Evolutionary conservation across 352 stramenopile genomes (phyloP).

Genomic region (Thalassiosira hispida): DNA sequence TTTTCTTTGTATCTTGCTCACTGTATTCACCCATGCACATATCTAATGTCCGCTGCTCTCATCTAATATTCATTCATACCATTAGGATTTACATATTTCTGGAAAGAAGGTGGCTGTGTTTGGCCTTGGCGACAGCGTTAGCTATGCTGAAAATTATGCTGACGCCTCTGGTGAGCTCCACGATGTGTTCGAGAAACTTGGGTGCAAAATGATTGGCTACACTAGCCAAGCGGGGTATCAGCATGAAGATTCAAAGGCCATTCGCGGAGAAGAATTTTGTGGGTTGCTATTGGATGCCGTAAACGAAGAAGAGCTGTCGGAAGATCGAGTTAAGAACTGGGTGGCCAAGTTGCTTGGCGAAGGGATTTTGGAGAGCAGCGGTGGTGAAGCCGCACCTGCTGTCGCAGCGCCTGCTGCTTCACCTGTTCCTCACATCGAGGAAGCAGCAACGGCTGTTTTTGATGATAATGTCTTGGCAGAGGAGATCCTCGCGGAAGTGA

Average conservation of each 20-base stretch:
- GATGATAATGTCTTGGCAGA: constrained; percentile 32
- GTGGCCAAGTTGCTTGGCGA: constrained; percentile 69
- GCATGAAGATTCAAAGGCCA: constrained; percentile 78
- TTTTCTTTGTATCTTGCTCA: no score
- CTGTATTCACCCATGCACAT: no score
- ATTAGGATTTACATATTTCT: constrained; percentile 59
- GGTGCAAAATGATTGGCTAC: constrained; percentile 80
- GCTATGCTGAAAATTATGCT: constrained; percentile 83
- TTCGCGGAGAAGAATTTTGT: constrained; percentile 81
- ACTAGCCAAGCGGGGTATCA: constrained; percentile 79
- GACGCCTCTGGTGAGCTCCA: constrained; percentile 84
- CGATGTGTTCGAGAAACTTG: constrained; percentile 82
- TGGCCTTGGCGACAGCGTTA: constrained; percentile 78
- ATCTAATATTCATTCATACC: neutral
- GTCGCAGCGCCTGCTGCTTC: constrained; percentile 8
- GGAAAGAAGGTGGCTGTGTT: constrained; percentile 86
- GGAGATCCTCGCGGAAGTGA: constrained; percentile 39
- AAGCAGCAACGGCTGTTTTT: constrained; percentile 25
- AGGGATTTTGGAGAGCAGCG: constrained; percentile 67
- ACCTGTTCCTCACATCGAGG: constrained; percentile 20
- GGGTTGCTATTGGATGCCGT: constrained; percentile 80
- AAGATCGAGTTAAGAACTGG: constrained; percentile 77
- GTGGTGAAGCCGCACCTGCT: constrained; percentile 14
- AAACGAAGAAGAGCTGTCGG: constrained; percentile 83
- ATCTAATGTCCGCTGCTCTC: no score